Percentiles rank a stretch among this genome's conserved stretches.
Evolutionary conservation across 176 grass and related monocot genomes (phyloP).

Genomic region (Stipa capillata): DNA sequence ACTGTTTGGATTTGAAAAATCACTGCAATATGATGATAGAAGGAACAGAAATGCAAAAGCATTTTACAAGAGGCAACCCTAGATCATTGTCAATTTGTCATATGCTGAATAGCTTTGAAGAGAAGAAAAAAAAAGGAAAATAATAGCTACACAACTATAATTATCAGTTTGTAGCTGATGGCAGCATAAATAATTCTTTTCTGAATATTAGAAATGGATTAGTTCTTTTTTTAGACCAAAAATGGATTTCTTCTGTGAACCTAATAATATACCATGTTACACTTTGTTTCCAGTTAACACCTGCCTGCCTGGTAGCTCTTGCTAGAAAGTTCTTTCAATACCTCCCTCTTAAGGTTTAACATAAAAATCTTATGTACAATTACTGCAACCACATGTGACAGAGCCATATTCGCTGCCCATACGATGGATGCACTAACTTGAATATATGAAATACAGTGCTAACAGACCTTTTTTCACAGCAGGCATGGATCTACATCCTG

Average conservation of each 20-base stretch:
- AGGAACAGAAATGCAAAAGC: slow-evolving; percentile 7
- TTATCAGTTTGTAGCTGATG: slow-evolving; percentile 14
- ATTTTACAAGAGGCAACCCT: slow-evolving; percentile 1
- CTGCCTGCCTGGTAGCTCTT: background rate
- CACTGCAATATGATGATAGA: background rate
- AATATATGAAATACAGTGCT: background rate
- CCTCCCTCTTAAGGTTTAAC: background rate
- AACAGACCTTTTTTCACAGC: background rate
- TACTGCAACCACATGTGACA: background rate
- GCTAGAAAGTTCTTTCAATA: background rate
- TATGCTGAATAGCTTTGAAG: background rate
- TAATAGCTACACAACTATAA: background rate
- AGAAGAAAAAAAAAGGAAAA: background rate
- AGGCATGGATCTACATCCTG: background rate
- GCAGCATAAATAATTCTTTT: slow-evolving; percentile 17
- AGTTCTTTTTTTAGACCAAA: too few relatives aligned
- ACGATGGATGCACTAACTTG: background rate
- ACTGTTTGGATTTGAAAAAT: background rate
- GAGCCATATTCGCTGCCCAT: background rate
- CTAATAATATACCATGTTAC: background rate
- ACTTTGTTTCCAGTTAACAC: slow-evolving; percentile 23
- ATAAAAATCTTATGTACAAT: background rate
- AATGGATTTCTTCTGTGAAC: background rate
- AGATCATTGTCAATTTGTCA: slow-evolving; percentile 2
- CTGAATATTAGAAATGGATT: slow-evolving; percentile 17